Evolutionary conservation across 1,284 basidiomycete genomes (phyloP), one percentile per base, ranked within the genome.

Genomic region (Heterobasidion occidentale): DNA sequence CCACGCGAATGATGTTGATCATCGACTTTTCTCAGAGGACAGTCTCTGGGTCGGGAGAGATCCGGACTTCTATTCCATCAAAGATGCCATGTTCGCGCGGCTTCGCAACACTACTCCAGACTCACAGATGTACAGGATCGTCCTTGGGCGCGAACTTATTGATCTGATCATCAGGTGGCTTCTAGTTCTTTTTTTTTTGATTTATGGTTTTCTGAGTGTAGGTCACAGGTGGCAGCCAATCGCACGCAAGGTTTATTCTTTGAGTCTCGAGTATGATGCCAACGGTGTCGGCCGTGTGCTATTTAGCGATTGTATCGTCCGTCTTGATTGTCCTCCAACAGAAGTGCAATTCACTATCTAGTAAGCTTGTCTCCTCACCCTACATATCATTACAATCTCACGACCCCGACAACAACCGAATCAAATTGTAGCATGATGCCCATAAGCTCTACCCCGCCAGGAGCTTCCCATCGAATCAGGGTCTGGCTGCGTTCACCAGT

Each of bases 1-100:
- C 44, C 74, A 78, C 9, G 73, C 72, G 4, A 75, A 75, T 42
- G 74, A 70, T 9, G 67, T 80, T 20, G 79, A 84, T 57, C 83
- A 83, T 57, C 76, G 80, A 34, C 56, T 85, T 49, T 85, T 85
- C 61, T 74, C 74, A 45, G 78, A 79, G 19, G 80, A 81, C 60
- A 78, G 82, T 20, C 62, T 84, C 27, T 84, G 80, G 80, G 67
- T 84, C 8, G 81, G 78, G 11, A 78, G 71, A 62, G 80, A 85
- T 61, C 79, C 79, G 3, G 79, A 85, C 62, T 84, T 85, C 63
- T 66, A 70, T 46, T 69, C 76, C 1, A 76, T 85, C 46, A 67
- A 70, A n/a, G 74, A 81, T 54, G 80, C 46, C 27, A 48, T 20
- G 15, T 48, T 48, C 19, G 46, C 46, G 7, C n/a, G 46, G 9